phyloP scores from a whole-genome alignment of 2,329 filamentous ascomycete species.

The Tetracladium maxilliforme region DNA sequence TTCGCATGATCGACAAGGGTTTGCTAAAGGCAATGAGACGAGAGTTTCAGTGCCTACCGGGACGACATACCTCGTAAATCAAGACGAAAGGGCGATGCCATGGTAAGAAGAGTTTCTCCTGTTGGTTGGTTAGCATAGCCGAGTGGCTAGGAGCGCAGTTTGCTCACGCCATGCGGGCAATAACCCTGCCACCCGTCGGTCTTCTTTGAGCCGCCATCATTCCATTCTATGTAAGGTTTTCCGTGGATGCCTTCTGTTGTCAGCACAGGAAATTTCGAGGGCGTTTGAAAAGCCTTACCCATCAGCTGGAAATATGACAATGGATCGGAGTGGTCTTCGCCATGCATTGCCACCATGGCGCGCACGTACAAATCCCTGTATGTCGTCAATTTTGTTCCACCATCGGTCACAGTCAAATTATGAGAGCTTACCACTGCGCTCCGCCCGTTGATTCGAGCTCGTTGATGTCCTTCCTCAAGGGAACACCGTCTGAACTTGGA shows the following conservation, averaged over 20 bases:
- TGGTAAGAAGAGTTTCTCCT: constrained; percentile 33
- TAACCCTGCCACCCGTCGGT: constrained; percentile 9
- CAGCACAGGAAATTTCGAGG: not conserved
- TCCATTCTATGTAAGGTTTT: constrained; percentile 11
- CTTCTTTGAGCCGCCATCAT: constrained; percentile 5
- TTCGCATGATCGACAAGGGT: too few relatives aligned
- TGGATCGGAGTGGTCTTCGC: constrained; percentile 6
- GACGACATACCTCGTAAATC: constrained; percentile 37
- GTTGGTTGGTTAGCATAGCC: too few relatives aligned
- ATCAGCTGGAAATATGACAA: constrained; percentile 10
- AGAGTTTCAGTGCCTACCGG: not conserved
- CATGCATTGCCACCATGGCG: constrained; percentile 5
- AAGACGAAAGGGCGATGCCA: constrained; percentile 43
- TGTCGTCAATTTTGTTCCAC: too few relatives aligned
- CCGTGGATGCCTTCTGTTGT: constrained; percentile 7
- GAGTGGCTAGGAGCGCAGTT: constrained; percentile 11
- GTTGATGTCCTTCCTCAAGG: too few relatives aligned
- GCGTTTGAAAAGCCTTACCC: constrained; percentile 5
- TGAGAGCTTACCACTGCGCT: too few relatives aligned
- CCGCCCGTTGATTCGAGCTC: too few relatives aligned
- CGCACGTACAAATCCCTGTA: not conserved
- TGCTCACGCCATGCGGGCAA: constrained; percentile 11
- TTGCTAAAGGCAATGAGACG: not conserved
- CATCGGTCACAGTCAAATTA: too few relatives aligned
- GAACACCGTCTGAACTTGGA: too few relatives aligned